Percentiles rank a stretch among this genome's conserved stretches.
Evolutionary conservation across 78 protist species (phyloP).

Genomic region (Guillardia theta): DNA sequence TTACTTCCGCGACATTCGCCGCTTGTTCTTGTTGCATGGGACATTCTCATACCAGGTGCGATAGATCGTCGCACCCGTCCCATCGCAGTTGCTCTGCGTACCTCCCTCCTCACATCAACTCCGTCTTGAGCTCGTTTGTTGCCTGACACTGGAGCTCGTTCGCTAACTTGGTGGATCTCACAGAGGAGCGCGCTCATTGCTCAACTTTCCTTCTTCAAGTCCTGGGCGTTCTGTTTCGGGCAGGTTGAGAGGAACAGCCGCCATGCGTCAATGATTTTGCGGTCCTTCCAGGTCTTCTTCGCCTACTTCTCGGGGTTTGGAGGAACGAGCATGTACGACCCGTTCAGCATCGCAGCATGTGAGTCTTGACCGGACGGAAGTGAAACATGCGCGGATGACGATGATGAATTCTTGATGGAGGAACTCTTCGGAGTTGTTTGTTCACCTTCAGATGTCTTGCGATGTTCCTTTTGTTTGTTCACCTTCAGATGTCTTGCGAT

Average conservation of each 20-base stretch:
- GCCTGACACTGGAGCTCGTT: not conserved
- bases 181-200: conserved; percentile 14
- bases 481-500: too few species aligned
- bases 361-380: too few species aligned
- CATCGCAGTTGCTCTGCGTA: too few species aligned
- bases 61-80: too few species aligned
- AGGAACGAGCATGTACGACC: not conserved
- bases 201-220: conserved; percentile 21
- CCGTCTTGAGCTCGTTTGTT: too few species aligned
- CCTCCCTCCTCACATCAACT: too few species aligned
- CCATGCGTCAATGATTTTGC: not conserved
- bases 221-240: conserved; percentile 24
- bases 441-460: too few species aligned
- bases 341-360: not conserved
- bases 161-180: not conserved
- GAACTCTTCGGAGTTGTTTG: too few species aligned
- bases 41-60: not conserved
- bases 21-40: not conserved
- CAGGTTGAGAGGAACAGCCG: not conserved
- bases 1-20: not conserved
- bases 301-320: not conserved
- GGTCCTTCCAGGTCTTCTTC: not conserved
- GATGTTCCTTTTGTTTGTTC: too few species aligned
- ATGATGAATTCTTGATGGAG: too few species aligned
- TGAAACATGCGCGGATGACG: too few species aligned